phyloP scores from a whole-genome alignment of 768 basidiomycete genomes.

The Kwoniella botswanensis region DNA sequence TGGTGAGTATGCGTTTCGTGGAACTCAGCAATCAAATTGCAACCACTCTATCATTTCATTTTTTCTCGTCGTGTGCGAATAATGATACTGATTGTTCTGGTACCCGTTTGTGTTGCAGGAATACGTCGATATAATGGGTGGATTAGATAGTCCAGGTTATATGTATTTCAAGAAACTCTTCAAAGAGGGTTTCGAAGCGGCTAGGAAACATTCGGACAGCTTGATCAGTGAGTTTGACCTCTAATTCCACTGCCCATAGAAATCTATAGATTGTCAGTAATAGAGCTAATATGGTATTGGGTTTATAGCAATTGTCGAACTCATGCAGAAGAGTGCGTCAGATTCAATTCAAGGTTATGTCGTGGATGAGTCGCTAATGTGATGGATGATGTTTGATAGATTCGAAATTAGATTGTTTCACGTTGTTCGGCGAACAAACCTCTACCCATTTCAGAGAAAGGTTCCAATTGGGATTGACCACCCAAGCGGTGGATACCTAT shows the following conservation, averaged over 20 bases:
- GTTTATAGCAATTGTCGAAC: slow-evolving; percentile 75
- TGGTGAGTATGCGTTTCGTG: slow-evolving; percentile 53
- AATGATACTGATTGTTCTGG: background rate
- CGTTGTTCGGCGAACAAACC: slow-evolving; percentile 87
- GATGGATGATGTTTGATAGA: slow-evolving; percentile 61
- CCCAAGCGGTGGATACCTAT: slow-evolving; percentile 77
- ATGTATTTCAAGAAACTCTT: slow-evolving; percentile 84
- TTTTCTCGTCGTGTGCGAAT: background rate
- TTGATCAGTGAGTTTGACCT: slow-evolving; percentile 73
- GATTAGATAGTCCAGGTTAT: slow-evolving; percentile 74
- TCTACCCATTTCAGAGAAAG: slow-evolving; percentile 85
- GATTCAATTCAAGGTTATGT: too few relatives aligned
- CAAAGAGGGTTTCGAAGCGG: slow-evolving; percentile 89
- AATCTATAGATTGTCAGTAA: background rate
- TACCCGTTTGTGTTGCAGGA: slow-evolving; percentile 60
- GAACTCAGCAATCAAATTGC: too few relatives aligned
- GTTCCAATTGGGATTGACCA: slow-evolving; percentile 88
- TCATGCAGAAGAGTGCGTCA: slow-evolving; percentile 89
- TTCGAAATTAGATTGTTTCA: slow-evolving; percentile 88
- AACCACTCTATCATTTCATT: too few relatives aligned
- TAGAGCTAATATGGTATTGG: slow-evolving; percentile 23
- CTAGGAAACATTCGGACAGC: slow-evolving; percentile 93
- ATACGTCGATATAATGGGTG: slow-evolving; percentile 94
- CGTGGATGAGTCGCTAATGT: background rate
- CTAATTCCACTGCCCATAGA: background rate